phyloP scores from a whole-genome alignment of 2,329 filamentous ascomycete genomes.

The Whalleya microplaca region DNA sequence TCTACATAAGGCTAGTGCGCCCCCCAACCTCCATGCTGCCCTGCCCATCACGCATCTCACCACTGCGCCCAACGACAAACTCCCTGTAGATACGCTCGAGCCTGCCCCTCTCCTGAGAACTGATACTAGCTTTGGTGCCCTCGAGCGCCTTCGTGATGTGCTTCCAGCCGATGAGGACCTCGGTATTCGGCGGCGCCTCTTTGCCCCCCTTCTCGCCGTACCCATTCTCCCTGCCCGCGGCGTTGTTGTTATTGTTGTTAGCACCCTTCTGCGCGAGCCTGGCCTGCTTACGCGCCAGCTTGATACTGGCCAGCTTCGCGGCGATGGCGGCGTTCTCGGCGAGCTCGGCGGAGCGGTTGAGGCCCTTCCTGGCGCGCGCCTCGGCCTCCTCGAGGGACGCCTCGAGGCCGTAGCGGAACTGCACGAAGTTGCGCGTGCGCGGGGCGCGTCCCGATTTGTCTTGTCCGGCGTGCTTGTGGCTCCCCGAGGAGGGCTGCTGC shows the following conservation, averaged over 20 bases:
- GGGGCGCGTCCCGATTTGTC: constrained; percentile 33
- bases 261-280: constrained; percentile 50
- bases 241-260: constrained; percentile 29
- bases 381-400: constrained; percentile 50
- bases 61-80: constrained; percentile 90
- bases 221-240: constrained; percentile 27
- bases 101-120: constrained; percentile 72
- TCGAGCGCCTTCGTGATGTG: constrained; percentile 80
- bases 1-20: constrained; percentile 89
- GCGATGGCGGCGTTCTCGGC: constrained; percentile 79
- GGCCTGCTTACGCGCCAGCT: constrained; percentile 67
- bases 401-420: constrained; percentile 79
- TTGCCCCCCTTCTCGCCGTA: constrained; percentile 42
- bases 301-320: constrained; percentile 81
- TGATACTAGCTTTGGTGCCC: constrained; percentile 82
- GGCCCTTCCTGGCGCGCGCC: constrained; percentile 44
- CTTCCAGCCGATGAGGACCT: constrained; percentile 82
- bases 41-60: constrained; percentile 93
- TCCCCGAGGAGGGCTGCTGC: constrained; percentile 29
- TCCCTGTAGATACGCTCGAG: constrained; percentile 85
- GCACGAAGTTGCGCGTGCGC: constrained; percentile 65
- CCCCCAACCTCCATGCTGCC: constrained; percentile 91
- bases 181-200: constrained; percentile 53
- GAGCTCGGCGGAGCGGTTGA: constrained; percentile 58
- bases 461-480: constrained; percentile 41